Conservation (phyloP, 2,329 filamentous ascomycete species). For the Mariannaea elegans region DNA sequence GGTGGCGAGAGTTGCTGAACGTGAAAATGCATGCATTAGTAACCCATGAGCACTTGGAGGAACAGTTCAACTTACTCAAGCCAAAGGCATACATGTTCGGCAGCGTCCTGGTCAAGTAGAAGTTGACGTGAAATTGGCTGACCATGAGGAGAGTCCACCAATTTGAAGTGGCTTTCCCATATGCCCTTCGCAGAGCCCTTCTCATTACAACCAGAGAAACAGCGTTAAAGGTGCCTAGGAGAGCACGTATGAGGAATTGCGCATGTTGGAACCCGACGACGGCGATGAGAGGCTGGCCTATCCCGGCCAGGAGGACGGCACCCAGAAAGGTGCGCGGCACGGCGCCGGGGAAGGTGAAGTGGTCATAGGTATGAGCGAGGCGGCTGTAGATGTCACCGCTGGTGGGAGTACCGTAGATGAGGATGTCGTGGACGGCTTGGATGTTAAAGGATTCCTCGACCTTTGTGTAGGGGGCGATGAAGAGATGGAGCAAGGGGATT, state of each 20-base stretch:
- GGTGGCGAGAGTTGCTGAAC: constrained; percentile 71
- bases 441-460: constrained; percentile 99
- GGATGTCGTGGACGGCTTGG: constrained; percentile 90
- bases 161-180: constrained; percentile 72
- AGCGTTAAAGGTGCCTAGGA: constrained; percentile 82
- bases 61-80: constrained; percentile 80
- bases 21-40: neutral
- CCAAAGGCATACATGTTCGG: constrained; percentile 98
- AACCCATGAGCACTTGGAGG: too few relatives aligned
- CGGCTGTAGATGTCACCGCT: constrained; percentile 58
- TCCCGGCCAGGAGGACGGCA: constrained; percentile 75
- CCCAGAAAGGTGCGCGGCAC: constrained; percentile 93
- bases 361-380: constrained; percentile 78
- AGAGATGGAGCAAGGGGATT: constrained; percentile 74
- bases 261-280: constrained; percentile 64
- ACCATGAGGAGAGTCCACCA: constrained; percentile 85
- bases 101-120: constrained; percentile 89
- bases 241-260: constrained; percentile 73
- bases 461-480: constrained; percentile 88
- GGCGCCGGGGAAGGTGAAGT: constrained; percentile 87
- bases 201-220: constrained; percentile 73
- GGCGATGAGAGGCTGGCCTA: constrained; percentile 73
- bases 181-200: constrained; percentile 69
- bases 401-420: constrained; percentile 79
- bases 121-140: constrained; percentile 91